Evolutionary conservation across 768 basidiomycete genomes (phyloP).

Genomic region (Termitomyces sp.): DNA sequence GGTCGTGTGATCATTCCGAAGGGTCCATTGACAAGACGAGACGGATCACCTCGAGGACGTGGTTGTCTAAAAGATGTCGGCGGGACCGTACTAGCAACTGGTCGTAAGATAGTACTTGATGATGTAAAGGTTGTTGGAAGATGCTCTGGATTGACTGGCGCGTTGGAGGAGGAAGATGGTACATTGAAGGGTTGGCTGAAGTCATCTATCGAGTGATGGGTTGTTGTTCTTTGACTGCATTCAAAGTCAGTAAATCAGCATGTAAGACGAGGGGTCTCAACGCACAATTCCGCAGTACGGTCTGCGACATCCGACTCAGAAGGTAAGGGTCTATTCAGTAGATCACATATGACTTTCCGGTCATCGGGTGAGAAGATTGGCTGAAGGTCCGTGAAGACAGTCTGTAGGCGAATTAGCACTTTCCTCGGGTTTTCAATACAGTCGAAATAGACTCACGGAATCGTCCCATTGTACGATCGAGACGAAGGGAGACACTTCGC

Average conservation of each 20-base stretch:
- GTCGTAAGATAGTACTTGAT: constrained; percentile 5
- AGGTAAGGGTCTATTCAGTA: constrained; percentile 46
- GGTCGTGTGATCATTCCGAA: not conserved
- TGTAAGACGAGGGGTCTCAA: constrained; percentile 7
- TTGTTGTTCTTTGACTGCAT: constrained; percentile 24
- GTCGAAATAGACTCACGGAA: constrained; percentile 30
- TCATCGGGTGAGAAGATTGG: constrained; percentile 41
- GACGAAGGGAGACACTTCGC: constrained; percentile 59
- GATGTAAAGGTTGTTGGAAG: not conserved
- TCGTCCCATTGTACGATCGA: constrained; percentile 35
- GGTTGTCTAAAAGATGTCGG: not conserved
- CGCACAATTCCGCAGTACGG: constrained; percentile 49
- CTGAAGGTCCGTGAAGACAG: constrained; percentile 40
- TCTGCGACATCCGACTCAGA: constrained; percentile 38
- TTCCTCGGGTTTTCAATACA: not conserved
- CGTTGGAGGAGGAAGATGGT: constrained; percentile 10
- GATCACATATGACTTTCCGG: constrained; percentile 45
- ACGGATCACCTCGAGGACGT: too few relatives aligned
- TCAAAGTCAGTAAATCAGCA: constrained; percentile 6
- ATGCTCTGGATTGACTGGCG: constrained; percentile 2
- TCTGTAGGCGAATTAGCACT: constrained; percentile 17
- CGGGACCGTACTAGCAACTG: not conserved
- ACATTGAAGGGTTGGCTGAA: not conserved
- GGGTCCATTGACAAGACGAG: not conserved
- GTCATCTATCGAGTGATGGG: constrained; percentile 16